These are phyloP conservation scores for Colletotrichum simmondsii DNA, from an alignment of 2,329 filamentous ascomycete genomes.

Conservation along the genomic window DNA sequence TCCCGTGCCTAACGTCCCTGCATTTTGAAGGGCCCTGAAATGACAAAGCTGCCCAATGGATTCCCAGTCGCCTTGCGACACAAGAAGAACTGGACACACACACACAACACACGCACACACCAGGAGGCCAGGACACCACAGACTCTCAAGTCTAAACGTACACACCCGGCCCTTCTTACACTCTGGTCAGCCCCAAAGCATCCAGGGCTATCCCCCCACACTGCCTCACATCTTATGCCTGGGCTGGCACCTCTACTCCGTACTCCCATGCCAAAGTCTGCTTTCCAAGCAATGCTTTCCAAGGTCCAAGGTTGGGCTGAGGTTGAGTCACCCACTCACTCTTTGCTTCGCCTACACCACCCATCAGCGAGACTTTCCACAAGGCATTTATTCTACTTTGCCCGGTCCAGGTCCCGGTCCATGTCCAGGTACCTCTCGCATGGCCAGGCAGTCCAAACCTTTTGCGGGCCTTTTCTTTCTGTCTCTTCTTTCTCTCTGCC, in stretches of 20 bases:
- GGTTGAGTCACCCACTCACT: constrained; percentile 14
- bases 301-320: background rate
- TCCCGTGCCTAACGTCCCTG: constrained; percentile 26
- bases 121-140: background rate
- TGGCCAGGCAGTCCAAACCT: constrained; percentile 15
- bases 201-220: background rate
- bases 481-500: background rate
- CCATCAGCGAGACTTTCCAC: constrained; percentile 16
- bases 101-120: background rate
- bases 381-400: constrained; percentile 9
- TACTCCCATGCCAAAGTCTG: background rate
- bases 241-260: no score
- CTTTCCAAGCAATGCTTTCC: background rate
- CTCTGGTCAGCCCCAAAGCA: constrained; percentile 9
- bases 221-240: background rate
- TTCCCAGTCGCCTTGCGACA: constrained; percentile 10
- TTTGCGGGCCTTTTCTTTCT: background rate
- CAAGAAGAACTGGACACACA: background rate
- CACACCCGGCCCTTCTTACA: background rate
- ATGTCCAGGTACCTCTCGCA: constrained; percentile 11
- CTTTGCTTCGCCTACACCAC: constrained; percentile 9
- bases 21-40: constrained; percentile 4
- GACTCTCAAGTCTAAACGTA: background rate
- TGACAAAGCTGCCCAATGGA: constrained; percentile 30
- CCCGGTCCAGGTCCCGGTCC: background rate